Evolutionary conservation across 805 yeast genomes (phyloP), one percentile per base, ranked within the genome.

Genomic region (Wickerhamiella allomyrinae): DNA sequence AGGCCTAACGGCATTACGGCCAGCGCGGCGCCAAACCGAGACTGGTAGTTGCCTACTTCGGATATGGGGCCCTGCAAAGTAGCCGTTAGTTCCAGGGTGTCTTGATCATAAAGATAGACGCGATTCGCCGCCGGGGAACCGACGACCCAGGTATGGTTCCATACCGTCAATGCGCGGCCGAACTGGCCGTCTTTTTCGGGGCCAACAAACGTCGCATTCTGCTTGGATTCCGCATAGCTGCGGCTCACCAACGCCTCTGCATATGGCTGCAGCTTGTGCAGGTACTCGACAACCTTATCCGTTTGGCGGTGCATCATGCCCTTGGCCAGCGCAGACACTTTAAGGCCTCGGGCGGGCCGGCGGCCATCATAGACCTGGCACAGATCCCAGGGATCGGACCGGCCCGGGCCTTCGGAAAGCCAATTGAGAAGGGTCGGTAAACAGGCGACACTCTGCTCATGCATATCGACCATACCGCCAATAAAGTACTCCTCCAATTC

Each of bases 401-500:
- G 15, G 1, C 47, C 45, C 1, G 53, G 25, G 1, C 58, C 60
- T 4, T 53, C 43, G 0, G 47, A 52, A 44, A 74, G 64, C 77
- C 77, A 74, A 0, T 36, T 14, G 7, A 62, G 46, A 17, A 74
- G 50, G 2, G 55, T 55, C 1, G 56, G 48, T 4, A 66, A 19
- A 46, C 80, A 75, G 15, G 46, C 52, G 11, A 55, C 47, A 1
- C 65, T 57, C 2, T 74, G 61, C 29, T 54, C 47, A 1, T 63
- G 54, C 42, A 73, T 65, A 36, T 74, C 78, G 23, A 63, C 60
- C 8, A 73, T 40, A 0, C 80, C 80, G 1, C 80, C 80, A 35
- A 67, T 60, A 41, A 57, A 70, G 44, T 75, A 75, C 20, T 58
- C 59, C 33, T 71, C 74, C 14, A 74, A 43, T 1, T 62, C 46